Base-by-base conservation (phyloP, 148 eudicot genomes). In the Rhododendron ovatum region DNA sequence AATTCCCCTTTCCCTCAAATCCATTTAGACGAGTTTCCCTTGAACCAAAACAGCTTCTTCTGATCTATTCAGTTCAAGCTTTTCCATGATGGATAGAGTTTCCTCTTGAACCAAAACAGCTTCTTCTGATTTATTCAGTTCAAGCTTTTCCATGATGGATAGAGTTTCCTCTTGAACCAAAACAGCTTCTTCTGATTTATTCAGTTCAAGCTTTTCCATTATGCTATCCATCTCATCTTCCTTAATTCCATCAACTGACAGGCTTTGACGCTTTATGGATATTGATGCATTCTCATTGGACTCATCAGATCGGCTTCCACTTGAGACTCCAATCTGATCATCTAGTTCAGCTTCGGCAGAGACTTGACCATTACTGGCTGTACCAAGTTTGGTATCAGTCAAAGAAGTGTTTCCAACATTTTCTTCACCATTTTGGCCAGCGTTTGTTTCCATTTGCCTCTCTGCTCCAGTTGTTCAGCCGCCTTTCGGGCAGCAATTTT, bases 401-500 rank as follows among this genome's bases (percentile, higher is more conserved):
- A 45, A 85, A 33, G 59, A 39, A 59, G 85, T 80, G 75, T 67
- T 87, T 80, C 37, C 86, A 50, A 11, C 11, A 85, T 1, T 50
- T 78, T 78, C 88, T 83, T 85, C 84, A 53, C 73, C 84, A 59
- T 86, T 71, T 63, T 81, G 84, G 77, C 89, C 88, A 74, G 86
- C 92, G 12, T 89, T 78, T 75, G 88, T 80, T 78, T 88, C 90
- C 84, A 88, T 84, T 53, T 84, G 80, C 84, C 87, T 89, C 78
- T 92, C 87, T 87, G 92, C 67, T 93, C 95, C 82, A 90, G 22
- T 48, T 91, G 90, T 83, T 93, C 94, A 39, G 91, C 91, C 88
- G 91, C 91, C 90, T 93, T 94, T 82, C 89, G 90, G 84, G 96
- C 98, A 55, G 98, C 99, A 86, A 94, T 93, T 86, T 81, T 92